Evolutionary conservation across 2,329 filamentous ascomycete genomes (phyloP).

Genomic region (Stagonosporopsis vannaccii): DNA sequence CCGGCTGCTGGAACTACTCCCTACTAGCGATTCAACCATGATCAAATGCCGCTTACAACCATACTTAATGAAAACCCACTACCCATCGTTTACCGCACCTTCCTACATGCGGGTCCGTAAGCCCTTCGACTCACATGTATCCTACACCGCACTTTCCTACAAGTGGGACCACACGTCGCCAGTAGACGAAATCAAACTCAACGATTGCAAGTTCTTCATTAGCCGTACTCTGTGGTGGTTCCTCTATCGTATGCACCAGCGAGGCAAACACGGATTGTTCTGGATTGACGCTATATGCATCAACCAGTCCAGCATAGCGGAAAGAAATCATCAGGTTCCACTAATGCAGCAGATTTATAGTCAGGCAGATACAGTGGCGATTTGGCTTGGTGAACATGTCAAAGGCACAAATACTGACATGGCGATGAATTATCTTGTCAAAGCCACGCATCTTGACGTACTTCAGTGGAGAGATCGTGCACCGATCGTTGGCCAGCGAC

Average conservation of each 20-base stretch:
- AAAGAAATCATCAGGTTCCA: constrained; percentile 23
- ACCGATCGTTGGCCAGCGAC: too few relatives aligned
- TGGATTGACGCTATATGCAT: neutral
- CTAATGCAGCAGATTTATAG: constrained; percentile 24
- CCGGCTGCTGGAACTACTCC: neutral
- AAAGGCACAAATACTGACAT: too few relatives aligned
- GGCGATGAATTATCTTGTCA: too few relatives aligned
- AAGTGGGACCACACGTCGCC: neutral
- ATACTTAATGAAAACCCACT: neutral
- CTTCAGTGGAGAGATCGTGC: too few relatives aligned
- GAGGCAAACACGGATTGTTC: neutral
- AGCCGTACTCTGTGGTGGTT: neutral
- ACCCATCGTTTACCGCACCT: neutral
- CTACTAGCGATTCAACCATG: neutral
- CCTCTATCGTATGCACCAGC: neutral
- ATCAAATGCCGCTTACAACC: neutral
- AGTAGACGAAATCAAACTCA: neutral
- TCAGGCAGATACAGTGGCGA: constrained; percentile 7
- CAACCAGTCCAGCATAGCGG: constrained; percentile 20
- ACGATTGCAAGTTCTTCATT: neutral
- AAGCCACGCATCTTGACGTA: too few relatives aligned
- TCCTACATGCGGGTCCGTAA: neutral
- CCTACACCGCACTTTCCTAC: too few relatives aligned
- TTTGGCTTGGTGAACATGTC: constrained; percentile 23
- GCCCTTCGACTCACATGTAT: too few relatives aligned